These are phyloP conservation scores for Megacollybia marginata DNA, from an alignment of 768 basidiomycete genomes.

Conservation along the genomic window DNA sequence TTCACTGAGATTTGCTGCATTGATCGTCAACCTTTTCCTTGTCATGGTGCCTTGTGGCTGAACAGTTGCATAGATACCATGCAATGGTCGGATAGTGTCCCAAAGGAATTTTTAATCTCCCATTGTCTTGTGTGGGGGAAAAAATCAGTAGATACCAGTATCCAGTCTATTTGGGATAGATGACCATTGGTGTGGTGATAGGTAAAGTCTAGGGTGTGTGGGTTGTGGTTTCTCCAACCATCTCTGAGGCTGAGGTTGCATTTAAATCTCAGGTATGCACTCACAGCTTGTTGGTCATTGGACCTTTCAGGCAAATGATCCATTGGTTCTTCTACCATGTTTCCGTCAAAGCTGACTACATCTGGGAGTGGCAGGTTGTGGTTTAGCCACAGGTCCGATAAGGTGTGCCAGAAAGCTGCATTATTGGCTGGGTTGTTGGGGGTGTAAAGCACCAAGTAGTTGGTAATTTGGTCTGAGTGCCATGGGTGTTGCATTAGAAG, in stretches of 20 bases:
- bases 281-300: neutral
- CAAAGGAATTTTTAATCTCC: too few species aligned
- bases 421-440: constrained; percentile 3
- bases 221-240: neutral
- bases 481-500: constrained; percentile 2
- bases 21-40: too few species aligned
- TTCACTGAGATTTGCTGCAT: too few species aligned
- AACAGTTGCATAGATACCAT: too few species aligned
- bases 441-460: constrained; percentile 11
- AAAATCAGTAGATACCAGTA: too few species aligned
- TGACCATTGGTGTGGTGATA: too few species aligned
- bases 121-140: too few species aligned
- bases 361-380: constrained; percentile 5
- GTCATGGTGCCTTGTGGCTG: too few species aligned
- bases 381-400: neutral
- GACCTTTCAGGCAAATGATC: too few species aligned
- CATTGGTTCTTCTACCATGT: neutral
- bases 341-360: constrained; percentile 2
- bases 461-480: neutral
- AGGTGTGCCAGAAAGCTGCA: constrained; percentile 9
- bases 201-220: neutral
- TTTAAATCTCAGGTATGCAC: neutral
- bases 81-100: too few species aligned
- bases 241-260: neutral
- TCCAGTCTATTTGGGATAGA: too few species aligned